Evolutionary conservation across 23 red algal species (phyloP).

Genomic region (Cyanidium caldarium): DNA sequence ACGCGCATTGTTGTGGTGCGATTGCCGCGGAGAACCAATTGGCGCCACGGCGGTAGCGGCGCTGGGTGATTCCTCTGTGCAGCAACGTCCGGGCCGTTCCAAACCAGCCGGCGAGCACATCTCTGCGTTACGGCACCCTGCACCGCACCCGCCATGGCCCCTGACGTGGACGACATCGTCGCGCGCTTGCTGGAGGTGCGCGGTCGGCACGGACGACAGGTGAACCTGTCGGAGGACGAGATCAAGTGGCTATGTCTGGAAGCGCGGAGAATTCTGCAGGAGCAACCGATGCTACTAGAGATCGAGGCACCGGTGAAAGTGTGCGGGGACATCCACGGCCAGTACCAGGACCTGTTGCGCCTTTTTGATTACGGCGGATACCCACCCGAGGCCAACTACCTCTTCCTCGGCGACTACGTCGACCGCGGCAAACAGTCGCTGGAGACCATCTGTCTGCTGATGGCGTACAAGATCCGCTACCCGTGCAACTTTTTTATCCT

Average conservation of each 20-base stretch:
- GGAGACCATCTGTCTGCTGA: constrained; percentile 94
- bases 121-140: no score
- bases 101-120: no score
- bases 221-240: constrained; percentile 68
- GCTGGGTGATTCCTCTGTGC: no score
- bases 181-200: constrained; percentile 69
- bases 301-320: constrained; percentile 96
- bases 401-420: constrained; percentile 97
- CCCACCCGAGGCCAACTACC: constrained; percentile 87
- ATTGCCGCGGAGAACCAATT: no score
- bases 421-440: constrained; percentile 93
- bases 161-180: constrained; percentile 74
- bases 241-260: constrained; percentile 72
- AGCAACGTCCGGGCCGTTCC: no score
- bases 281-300: constrained; percentile 77
- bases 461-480: constrained; percentile 97
- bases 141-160: neutral
- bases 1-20: no score
- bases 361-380: constrained; percentile 99
- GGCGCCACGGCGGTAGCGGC: no score
- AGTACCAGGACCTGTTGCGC: constrained; percentile 92
- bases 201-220: constrained; percentile 60
- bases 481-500: constrained; percentile 99
- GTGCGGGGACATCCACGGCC: constrained; percentile 98
- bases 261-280: constrained; percentile 67